A percentile compares a stretch with the other conserved stretches of the same genome.
Conservation (phyloP, 345 rosid genomes). For the Eucalyptus tenuipes region DNA sequence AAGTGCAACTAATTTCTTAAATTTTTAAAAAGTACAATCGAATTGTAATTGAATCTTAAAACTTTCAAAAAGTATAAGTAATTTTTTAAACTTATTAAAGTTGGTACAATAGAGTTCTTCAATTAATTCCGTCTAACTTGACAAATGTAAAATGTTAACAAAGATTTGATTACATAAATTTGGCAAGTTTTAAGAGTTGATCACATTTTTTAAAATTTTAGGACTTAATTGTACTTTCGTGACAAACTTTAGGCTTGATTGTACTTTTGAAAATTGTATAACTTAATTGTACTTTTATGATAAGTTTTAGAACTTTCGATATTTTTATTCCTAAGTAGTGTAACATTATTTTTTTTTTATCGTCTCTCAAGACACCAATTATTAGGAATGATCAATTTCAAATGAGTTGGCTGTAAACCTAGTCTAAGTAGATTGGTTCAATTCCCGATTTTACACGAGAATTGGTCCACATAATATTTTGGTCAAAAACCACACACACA, state of each 20-base stretch:
- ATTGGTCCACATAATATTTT: background rate
- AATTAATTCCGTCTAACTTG: too few relatives aligned
- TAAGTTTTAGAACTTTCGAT: rapidly evolving
- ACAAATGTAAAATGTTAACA: too few relatives aligned
- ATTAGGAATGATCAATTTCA: rapidly evolving
- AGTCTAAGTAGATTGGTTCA: background rate
- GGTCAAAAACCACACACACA: background rate
- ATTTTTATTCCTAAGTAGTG: rapidly evolving
- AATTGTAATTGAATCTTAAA: rapidly evolving
- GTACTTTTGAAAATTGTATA: too few relatives aligned
- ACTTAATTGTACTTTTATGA: rapidly evolving
- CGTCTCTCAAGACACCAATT: rapidly evolving
- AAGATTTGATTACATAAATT: too few relatives aligned
- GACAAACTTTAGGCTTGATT: rapidly evolving
- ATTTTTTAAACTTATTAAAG: too few relatives aligned
- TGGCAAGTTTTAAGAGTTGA: rapidly evolving
- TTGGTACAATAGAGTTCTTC: too few relatives aligned
- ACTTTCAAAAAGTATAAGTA: rapidly evolving
- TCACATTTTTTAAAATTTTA: rapidly evolving
- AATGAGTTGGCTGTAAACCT: background rate
- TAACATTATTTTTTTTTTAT: rapidly evolving
- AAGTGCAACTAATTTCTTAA: rapidly evolving
- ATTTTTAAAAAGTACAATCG: rapidly evolving
- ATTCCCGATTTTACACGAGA: rapidly evolving
- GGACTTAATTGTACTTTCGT: rapidly evolving